phyloP scores from a whole-genome alignment of 345 rosid genomes.

The Xanthoceras sorbifolium region DNA sequence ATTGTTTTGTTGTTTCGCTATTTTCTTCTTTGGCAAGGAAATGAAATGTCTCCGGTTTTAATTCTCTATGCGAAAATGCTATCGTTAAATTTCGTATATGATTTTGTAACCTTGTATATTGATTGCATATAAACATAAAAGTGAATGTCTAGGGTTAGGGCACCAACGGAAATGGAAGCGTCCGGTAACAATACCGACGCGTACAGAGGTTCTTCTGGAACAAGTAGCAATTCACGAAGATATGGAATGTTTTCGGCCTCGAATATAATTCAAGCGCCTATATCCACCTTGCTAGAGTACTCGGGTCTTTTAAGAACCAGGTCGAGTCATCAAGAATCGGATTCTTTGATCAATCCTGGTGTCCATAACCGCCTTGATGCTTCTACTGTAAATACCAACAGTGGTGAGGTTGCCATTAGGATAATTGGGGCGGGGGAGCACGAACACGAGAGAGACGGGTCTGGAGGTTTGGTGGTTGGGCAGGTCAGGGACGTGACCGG shows the following conservation, averaged over 20 bases:
- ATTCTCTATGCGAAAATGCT: neutral
- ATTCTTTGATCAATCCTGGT: constrained; percentile 42
- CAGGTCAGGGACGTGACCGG: constrained; percentile 45
- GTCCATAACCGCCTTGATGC: constrained; percentile 41
- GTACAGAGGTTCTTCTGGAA: constrained; percentile 62
- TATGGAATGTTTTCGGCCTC: constrained; percentile 73
- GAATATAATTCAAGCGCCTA: constrained; percentile 83
- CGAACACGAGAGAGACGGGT: constrained; percentile 50
- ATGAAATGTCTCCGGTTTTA: neutral
- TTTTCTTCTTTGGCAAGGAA: constrained; percentile 12
- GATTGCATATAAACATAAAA: neutral
- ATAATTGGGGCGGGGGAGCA: constrained; percentile 88
- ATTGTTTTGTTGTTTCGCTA: neutral
- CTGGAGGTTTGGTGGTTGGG: constrained; percentile 60
- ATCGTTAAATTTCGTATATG: too few relatives aligned
- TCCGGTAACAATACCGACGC: constrained; percentile 62
- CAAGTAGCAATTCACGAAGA: constrained; percentile 52
- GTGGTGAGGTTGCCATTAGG: constrained; percentile 91
- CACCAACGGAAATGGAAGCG: constrained; percentile 66
- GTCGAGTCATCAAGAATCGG: constrained; percentile 54
- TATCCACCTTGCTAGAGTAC: constrained; percentile 85
- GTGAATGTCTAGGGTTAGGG: constrained; percentile 60
- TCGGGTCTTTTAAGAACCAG: constrained; percentile 79
- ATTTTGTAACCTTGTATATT: too few relatives aligned
- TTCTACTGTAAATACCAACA: constrained; percentile 38